Conservation (phyloP, 116 monocot species). For the Iris pallida region DNA sequence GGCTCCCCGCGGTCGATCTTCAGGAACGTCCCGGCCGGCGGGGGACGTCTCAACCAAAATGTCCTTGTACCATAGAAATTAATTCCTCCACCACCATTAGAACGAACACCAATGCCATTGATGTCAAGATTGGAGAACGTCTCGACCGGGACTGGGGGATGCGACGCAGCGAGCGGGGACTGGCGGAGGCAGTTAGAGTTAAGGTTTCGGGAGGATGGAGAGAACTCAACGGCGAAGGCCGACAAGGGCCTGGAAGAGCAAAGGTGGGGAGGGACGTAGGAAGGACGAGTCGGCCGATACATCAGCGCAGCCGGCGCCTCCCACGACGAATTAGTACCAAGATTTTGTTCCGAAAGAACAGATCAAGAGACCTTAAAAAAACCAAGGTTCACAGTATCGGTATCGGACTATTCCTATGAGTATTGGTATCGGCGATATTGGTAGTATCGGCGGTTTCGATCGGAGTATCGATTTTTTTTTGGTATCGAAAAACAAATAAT, state of each 20-base stretch:
- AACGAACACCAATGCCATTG: no score
- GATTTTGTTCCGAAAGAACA: constrained; percentile 1
- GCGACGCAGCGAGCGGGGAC: no score
- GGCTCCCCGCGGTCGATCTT: constrained; percentile 30
- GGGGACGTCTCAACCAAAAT: constrained; percentile 59
- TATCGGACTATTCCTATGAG: no score
- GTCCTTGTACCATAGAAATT: constrained; percentile 60
- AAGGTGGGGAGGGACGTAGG: constrained; percentile 34
- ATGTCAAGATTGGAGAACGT: no score
- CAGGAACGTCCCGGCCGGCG: constrained; percentile 22
- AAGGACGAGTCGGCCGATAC: constrained; percentile 5
- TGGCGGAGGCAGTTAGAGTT: constrained; percentile 2
- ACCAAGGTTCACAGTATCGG: no score
- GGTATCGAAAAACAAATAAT: no score
- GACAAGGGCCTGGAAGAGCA: constrained; percentile 13
- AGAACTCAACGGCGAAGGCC: neutral
- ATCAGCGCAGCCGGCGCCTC: neutral
- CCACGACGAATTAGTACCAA: constrained; percentile 14
- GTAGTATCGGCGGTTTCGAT: no score
- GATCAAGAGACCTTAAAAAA: neutral
- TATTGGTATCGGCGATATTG: no score
- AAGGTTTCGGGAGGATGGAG: neutral
- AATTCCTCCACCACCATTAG: constrained; percentile 12
- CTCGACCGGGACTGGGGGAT: no score
- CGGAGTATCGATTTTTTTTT: no score